Evolutionary conservation across 2,329 filamentous ascomycete genomes (phyloP), one percentile per base, ranked within the genome.

Genomic region (Hymenotorrendiella dingleyae): DNA sequence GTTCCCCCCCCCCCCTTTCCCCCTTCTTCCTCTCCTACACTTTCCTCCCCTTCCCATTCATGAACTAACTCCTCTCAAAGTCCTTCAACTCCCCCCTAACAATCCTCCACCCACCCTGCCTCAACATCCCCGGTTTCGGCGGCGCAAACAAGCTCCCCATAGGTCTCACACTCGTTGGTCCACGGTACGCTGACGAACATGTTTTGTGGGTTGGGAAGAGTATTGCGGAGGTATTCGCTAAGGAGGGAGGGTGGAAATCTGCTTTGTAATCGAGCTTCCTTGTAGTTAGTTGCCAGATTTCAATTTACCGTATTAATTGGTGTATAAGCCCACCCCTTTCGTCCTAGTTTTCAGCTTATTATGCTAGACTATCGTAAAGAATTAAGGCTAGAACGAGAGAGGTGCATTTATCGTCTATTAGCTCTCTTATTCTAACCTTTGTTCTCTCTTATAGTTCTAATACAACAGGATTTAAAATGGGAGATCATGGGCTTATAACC

Each of bases 121-220:
- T 83, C n/a, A 83, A 84, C 46, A 59, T 84, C 0, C 78, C 79
- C 0, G 80, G 78, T 0, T 83, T 84, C 50, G 60, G 66, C 24
- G 79, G 80, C 0, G 64, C 65, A 22, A 67, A 73, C 45, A 70
- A 67, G 0, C 60, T 84, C 67, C 81, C 80, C 0, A 68, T 84
- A 27, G 80, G 81, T 0, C 51, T 79, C 16, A 75, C 72, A 0
- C 54, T 78, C 1, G 69, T 78, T 0, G 66, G 65, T 0, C 63
- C 68, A 1, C 59, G 72, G 17, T 75, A 69, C 47, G 48, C 55
- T 4, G 71, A 76, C 48, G 57, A 62, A 32, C 64, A 63, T 42
- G 51, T 73, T 20, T 51, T 74, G 22, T 48, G 53, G 11, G 65
- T 67, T 0, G 64, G 64, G n/a, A 66, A 67, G 34, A 56, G 56